Evolutionary conservation across 257 asterid genomes (phyloP).

Genomic region (Cordia subcordata): DNA sequence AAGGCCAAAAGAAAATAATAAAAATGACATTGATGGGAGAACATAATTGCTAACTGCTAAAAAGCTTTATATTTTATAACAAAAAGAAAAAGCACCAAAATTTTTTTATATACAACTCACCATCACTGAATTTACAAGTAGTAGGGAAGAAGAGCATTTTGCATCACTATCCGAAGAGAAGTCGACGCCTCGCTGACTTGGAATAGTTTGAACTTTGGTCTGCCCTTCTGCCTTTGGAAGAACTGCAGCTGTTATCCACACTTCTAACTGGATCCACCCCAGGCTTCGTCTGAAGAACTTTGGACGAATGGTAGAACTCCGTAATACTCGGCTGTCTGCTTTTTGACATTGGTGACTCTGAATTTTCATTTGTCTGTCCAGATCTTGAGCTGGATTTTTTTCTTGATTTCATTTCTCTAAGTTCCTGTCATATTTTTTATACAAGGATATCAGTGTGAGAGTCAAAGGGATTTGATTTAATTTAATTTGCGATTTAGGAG

Average conservation of each 20-base stretch:
- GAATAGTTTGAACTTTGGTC: constrained; percentile 36
- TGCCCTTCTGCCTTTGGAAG: constrained; percentile 48
- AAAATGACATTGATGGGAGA: too few relatives aligned
- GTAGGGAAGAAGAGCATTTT: neutral
- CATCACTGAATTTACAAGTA: neutral
- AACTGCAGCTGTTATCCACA: constrained; percentile 20
- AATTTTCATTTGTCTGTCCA: constrained; percentile 25
- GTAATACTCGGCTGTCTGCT: constrained; percentile 65
- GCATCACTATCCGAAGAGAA: constrained; percentile 46
- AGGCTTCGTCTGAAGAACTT: constrained; percentile 30
- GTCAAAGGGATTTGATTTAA: too few relatives aligned
- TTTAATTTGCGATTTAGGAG: neutral
- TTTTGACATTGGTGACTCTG: constrained; percentile 37
- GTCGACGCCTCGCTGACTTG: constrained; percentile 78
- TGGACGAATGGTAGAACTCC: constrained; percentile 72
- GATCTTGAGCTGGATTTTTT: constrained; percentile 27
- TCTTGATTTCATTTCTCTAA: constrained; percentile 53
- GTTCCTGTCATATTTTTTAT: constrained; percentile 42
- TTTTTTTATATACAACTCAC: too few relatives aligned
- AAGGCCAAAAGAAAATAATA: too few relatives aligned
- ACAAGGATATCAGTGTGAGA: neutral
- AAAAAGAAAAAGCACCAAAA: too few relatives aligned
- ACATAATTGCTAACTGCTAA: too few relatives aligned
- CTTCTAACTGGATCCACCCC: constrained; percentile 29
- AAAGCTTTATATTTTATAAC: too few relatives aligned